Conservation (phyloP, 2,329 filamentous ascomycete genomes). For the Fusarium aywerte region DNA sequence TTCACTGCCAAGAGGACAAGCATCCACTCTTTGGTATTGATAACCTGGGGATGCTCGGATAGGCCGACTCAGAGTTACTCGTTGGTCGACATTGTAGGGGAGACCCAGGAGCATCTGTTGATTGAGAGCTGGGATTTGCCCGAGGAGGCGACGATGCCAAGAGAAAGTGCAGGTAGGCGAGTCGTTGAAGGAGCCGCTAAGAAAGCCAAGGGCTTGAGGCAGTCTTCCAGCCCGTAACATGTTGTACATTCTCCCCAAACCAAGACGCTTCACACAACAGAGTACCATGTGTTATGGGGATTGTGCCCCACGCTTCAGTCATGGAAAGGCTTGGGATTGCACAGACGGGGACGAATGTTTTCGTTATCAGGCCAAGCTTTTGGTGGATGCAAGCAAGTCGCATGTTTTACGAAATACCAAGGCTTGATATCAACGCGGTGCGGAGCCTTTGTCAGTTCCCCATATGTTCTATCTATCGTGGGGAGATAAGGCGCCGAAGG, state of each 20-base stretch:
- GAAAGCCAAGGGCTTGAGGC: slow-evolving; percentile 35
- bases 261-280: slow-evolving; percentile 33
- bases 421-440: slow-evolving; percentile 25
- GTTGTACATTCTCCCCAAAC: slow-evolving; percentile 36
- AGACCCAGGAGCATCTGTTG: slow-evolving; percentile 14
- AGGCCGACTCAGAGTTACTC: slow-evolving; percentile 22
- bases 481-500: slow-evolving; percentile 10
- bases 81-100: slow-evolving; percentile 33
- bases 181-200: slow-evolving; percentile 31
- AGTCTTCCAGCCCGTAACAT: slow-evolving; percentile 35
- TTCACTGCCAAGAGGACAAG: slow-evolving; percentile 35
- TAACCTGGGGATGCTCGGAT: slow-evolving; percentile 26
- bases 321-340: slow-evolving; percentile 19
- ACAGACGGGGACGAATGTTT: slow-evolving; percentile 26
- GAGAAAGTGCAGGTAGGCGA: slow-evolving; percentile 24
- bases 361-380: slow-evolving; percentile 36
- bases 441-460: slow-evolving; percentile 9
- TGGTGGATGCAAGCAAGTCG: slow-evolving; percentile 5
- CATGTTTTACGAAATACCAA: slow-evolving; percentile 26
- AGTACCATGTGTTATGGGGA: slow-evolving; percentile 29
- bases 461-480: slow-evolving; percentile 5
- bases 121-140: slow-evolving; percentile 31
- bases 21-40: slow-evolving; percentile 25
- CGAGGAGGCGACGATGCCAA: slow-evolving; percentile 40
- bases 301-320: background rate